Conservation (phyloP, 2,329 filamentous ascomycete species). For the Exophiala spinifera region DNA sequence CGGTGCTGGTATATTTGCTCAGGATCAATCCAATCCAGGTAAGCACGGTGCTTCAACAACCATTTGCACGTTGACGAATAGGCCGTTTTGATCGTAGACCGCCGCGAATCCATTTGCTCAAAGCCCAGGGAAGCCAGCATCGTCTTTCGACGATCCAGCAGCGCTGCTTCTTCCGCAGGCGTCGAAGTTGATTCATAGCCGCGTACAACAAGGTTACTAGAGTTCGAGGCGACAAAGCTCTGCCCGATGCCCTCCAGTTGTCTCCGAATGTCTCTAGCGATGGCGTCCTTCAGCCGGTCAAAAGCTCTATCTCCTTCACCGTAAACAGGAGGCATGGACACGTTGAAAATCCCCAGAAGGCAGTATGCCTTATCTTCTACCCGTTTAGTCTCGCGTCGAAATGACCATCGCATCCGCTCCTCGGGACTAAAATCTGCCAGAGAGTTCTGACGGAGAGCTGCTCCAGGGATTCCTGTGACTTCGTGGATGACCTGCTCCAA, state of each 20-base stretch:
- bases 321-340: conserved; percentile 28
- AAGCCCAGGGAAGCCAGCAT: conserved; percentile 37
- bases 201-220: background rate
- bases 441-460: conserved; percentile 20
- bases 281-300: conserved; percentile 15
- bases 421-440: conserved; percentile 25
- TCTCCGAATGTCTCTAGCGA: conserved; percentile 2
- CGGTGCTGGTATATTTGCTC: conserved; percentile 24
- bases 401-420: conserved; percentile 30
- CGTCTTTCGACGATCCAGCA: conserved; percentile 12
- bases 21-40: conserved; percentile 39
- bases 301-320: conserved; percentile 17
- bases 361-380: no score
- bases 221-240: background rate
- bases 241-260: conserved; percentile 2
- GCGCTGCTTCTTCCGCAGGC: background rate
- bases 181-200: background rate
- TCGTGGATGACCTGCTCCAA: conserved; percentile 27
- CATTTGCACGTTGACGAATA: conserved; percentile 44
- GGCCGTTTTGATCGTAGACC: conserved; percentile 37
- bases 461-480: conserved; percentile 27
- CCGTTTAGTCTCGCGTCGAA: conserved; percentile 27
- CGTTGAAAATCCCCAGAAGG: conserved; percentile 28
- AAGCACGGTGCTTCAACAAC: conserved; percentile 38
- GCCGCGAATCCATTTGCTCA: conserved; percentile 41